phyloP scores from a whole-genome alignment of 225 moss, liverwort and hornwort genomes.

The Pseudoscleropodium purum region DNA sequence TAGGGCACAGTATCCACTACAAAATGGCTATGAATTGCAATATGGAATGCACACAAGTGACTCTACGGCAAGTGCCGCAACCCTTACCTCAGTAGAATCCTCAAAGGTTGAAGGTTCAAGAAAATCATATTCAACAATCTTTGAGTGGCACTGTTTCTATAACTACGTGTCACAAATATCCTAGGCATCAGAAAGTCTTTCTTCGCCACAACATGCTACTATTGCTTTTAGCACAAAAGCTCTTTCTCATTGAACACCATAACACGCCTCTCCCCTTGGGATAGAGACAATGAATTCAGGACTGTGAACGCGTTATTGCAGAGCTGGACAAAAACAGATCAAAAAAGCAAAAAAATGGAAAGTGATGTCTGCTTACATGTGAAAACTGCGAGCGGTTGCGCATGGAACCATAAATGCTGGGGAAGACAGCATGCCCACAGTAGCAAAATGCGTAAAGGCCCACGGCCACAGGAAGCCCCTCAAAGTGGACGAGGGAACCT shows the following conservation, averaged over 20 bases:
- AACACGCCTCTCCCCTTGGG: not conserved
- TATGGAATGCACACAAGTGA: not conserved
- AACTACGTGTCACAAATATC: not conserved
- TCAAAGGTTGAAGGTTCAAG: not conserved
- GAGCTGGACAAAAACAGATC: not conserved
- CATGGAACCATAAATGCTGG: conserved; percentile 90
- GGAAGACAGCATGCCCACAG: conserved; percentile 91
- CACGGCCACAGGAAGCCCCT: conserved; percentile 72
- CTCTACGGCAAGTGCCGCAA: not conserved
- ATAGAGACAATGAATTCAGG: not conserved
- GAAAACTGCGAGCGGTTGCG: conserved; percentile 57
- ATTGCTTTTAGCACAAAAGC: not conserved
- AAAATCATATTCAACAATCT: not conserved
- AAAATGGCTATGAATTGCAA: not conserved
- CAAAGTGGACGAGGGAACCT: conserved; percentile 49
- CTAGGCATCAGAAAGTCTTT: not conserved
- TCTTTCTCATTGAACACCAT: not conserved
- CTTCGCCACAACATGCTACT: not conserved
- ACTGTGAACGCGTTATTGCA: not conserved
- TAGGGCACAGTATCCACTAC: not conserved
- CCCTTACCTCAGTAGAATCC: not conserved
- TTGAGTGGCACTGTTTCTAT: not conserved
- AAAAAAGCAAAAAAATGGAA: not conserved
- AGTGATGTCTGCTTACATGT: conserved; percentile 24
- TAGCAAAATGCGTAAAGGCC: conserved; percentile 92